phyloP scores from a whole-genome alignment of 805 yeast species.

The Wickerhamomyces pijperi region DNA sequence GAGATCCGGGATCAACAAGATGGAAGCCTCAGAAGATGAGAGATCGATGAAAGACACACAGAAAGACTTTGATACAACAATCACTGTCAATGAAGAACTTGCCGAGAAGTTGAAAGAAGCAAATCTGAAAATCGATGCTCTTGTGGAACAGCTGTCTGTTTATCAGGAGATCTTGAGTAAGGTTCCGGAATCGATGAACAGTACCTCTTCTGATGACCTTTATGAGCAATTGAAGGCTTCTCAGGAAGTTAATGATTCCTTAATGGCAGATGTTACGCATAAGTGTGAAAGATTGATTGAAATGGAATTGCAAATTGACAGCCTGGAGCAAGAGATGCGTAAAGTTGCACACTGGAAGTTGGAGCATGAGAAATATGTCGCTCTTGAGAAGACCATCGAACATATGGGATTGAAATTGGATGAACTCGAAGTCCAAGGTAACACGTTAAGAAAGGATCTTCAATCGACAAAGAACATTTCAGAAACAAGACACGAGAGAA shows the following conservation, averaged over 20 bases:
- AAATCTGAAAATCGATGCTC: background rate
- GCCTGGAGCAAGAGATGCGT: conserved; percentile 24
- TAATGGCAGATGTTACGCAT: conserved; percentile 16
- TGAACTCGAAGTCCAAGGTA: conserved; percentile 54
- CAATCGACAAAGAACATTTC: conserved; percentile 43
- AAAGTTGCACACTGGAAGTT: conserved; percentile 1
- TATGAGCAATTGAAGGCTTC: conserved; percentile 10
- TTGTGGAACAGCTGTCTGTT: conserved; percentile 8
- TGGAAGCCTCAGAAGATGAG: background rate
- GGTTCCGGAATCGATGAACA: conserved; percentile 4
- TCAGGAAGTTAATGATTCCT: conserved; percentile 9
- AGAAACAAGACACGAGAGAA: conserved; percentile 45
- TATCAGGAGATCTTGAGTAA: conserved; percentile 8
- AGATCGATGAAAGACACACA: background rate
- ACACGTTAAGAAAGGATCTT: conserved; percentile 43
- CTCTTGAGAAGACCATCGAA: conserved; percentile 46
- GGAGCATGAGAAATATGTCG: conserved; percentile 35
- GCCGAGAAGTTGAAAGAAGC: background rate
- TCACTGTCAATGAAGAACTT: background rate
- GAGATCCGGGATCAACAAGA: conserved; percentile 11
- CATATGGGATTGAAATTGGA: conserved; percentile 46
- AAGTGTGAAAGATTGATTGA: conserved; percentile 22
- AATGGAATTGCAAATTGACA: conserved; percentile 31
- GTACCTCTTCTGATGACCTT: background rate
- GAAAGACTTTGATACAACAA: background rate